Evolutionary conservation across 257 asterid species (phyloP).

Genomic region (Mentha longifolia): DNA sequence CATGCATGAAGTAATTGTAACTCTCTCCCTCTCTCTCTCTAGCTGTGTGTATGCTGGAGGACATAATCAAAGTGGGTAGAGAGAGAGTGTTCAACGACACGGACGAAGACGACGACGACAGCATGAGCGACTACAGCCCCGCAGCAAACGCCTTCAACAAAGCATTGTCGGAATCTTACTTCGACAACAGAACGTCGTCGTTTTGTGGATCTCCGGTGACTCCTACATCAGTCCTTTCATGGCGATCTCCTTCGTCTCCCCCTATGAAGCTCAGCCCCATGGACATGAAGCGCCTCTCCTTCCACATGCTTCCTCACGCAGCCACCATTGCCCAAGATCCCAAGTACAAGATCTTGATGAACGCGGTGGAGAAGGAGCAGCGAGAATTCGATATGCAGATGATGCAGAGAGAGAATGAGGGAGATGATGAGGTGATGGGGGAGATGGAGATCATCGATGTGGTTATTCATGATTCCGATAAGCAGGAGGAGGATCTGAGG

Average conservation of each 20-base stretch:
- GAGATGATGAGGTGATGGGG: conserved; percentile 43
- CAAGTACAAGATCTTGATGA: conserved; percentile 36
- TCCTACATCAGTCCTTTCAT: conserved; percentile 83
- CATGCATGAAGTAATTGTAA: too few relatives aligned
- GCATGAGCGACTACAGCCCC: conserved; percentile 47
- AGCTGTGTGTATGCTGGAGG: conserved; percentile 76
- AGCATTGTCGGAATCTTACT: conserved; percentile 49
- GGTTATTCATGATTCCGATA: conserved; percentile 7
- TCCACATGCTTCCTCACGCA: conserved; percentile 68
- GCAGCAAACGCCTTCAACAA: conserved; percentile 52
- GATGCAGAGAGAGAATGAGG: conserved; percentile 7
- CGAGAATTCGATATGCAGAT: conserved; percentile 20
- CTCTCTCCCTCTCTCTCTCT: neutral
- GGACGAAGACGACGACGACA: conserved; percentile 71
- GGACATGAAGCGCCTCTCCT: conserved; percentile 76
- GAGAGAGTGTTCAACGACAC: conserved; percentile 68
- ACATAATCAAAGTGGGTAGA: conserved; percentile 66
- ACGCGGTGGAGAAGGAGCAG: conserved; percentile 30
- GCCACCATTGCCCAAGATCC: conserved; percentile 53
- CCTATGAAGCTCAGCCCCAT: conserved; percentile 76
- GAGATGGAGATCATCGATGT: conserved; percentile 43
- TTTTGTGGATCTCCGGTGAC: conserved; percentile 67
- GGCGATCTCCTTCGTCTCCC: conserved; percentile 39
- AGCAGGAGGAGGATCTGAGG: conserved; percentile 30
- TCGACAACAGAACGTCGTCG: conserved; percentile 51